Percentiles rank a stretch among this genome's conserved stretches.
These are phyloP conservation scores for Cytidiella melzeri DNA, from an alignment of 768 basidiomycete genomes.

Conservation along the genomic window DNA sequence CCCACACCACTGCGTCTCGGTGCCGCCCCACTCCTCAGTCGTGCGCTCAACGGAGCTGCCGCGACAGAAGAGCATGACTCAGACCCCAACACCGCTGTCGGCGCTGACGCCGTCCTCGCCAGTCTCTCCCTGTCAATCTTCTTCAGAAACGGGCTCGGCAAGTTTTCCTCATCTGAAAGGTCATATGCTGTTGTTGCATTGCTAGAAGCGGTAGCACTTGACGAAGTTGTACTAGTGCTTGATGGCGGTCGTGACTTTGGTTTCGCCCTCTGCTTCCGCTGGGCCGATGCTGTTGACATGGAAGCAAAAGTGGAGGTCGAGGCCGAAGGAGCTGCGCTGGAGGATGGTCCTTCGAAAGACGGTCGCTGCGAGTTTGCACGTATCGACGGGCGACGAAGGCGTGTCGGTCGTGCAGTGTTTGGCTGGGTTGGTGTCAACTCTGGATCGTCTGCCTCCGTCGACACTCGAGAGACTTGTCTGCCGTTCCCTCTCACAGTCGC, in stretches of 20 bases:
- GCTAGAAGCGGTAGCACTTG: slow-evolving; percentile 2
- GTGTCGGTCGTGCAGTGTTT: slow-evolving; percentile 18
- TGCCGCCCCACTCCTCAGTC: slow-evolving; percentile 1
- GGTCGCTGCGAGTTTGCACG: slow-evolving; percentile 20
- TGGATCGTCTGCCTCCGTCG: slow-evolving; percentile 15
- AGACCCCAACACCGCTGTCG: slow-evolving; percentile 6
- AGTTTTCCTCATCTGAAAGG: slow-evolving; percentile 72
- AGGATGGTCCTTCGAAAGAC: background rate
- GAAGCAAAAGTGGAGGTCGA: slow-evolving; percentile 8
- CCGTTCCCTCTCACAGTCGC: slow-evolving; percentile 1
- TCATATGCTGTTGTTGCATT: slow-evolving; percentile 48
- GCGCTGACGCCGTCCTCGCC: slow-evolving; percentile 12
- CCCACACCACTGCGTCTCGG: slow-evolving; percentile 33
- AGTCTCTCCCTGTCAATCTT: slow-evolving; percentile 37
- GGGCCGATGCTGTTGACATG: slow-evolving; percentile 5
- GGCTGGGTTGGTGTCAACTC: slow-evolving; percentile 19
- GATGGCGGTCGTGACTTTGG: slow-evolving; percentile 5
- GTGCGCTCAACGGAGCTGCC: slow-evolving; percentile 6
- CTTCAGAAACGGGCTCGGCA: slow-evolving; percentile 80
- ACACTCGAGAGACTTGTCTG: slow-evolving; percentile 35
- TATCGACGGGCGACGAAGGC: slow-evolving; percentile 24
- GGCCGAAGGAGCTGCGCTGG: slow-evolving; percentile 1
- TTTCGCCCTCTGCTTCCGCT: background rate
- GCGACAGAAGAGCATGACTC: no score
- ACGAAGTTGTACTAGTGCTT: background rate